These are phyloP conservation scores for Austroboletus eburneus DNA, from an alignment of 768 basidiomycete species.

Conservation along the genomic window DNA sequence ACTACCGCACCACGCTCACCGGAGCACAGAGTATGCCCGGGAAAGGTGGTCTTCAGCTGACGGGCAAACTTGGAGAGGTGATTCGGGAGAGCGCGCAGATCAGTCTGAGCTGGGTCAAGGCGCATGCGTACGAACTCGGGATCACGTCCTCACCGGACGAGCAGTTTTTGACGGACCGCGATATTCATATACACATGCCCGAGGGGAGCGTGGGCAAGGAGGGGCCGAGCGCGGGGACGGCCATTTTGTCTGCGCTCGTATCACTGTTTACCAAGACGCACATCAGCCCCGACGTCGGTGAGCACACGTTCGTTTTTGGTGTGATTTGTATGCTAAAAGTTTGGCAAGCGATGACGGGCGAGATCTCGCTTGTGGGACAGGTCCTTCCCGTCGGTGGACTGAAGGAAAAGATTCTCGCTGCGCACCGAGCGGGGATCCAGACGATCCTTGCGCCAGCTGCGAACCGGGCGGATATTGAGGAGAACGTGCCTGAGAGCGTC, in stretches of 20 bases:
- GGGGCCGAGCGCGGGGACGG: slow-evolving; percentile 95
- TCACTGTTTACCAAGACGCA: slow-evolving; percentile 83
- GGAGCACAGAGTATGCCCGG: slow-evolving; percentile 98
- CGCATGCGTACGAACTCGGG: slow-evolving; percentile 84
- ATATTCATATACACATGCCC: slow-evolving; percentile 97
- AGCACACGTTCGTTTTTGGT: no score
- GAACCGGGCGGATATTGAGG: slow-evolving; percentile 92
- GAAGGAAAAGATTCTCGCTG: slow-evolving; percentile 95
- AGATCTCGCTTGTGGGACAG: slow-evolving; percentile 94
- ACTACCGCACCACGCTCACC: no score
- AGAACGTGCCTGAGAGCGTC: slow-evolving; percentile 94
- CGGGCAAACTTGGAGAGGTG: slow-evolving; percentile 97
- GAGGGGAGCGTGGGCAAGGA: slow-evolving; percentile 93
- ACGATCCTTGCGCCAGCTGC: slow-evolving; percentile 84
- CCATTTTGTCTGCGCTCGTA: slow-evolving; percentile 87
- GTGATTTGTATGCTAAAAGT: no score
- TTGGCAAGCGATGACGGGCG: slow-evolving; percentile 99
- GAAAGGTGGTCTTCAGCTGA: slow-evolving; percentile 86
- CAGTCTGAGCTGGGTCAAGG: slow-evolving; percentile 88
- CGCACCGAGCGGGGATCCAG: slow-evolving; percentile 95
- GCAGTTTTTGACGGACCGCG: slow-evolving; percentile 78
- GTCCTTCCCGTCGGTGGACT: slow-evolving; percentile 94
- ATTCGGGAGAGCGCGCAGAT: slow-evolving; percentile 97
- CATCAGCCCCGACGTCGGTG: slow-evolving; percentile 86
- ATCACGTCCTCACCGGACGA: slow-evolving; percentile 70